Percentiles rank a stretch among this genome's conserved stretches.
Evolutionary conservation across 768 basidiomycete genomes (phyloP).

Genomic region (Termitomyces titanicus): DNA sequence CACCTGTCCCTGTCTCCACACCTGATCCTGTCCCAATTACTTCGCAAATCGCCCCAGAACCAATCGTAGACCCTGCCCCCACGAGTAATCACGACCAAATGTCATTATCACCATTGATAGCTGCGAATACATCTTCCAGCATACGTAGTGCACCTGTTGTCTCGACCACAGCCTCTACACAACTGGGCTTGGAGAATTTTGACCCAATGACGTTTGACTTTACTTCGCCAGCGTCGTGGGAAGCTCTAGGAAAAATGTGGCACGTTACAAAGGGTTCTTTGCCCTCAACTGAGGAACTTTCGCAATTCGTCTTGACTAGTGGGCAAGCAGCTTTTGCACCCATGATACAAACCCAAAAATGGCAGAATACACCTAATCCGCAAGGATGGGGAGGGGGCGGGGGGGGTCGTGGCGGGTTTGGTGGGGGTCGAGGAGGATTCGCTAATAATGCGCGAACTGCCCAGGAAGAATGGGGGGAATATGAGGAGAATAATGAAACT

Average conservation of each 20-base stretch:
- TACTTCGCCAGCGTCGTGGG: slow-evolving; percentile 73
- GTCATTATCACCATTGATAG: slow-evolving; percentile 45
- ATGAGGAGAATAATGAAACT: slow-evolving; percentile 34
- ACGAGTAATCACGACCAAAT: slow-evolving; percentile 44
- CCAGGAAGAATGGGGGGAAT: slow-evolving; percentile 31
- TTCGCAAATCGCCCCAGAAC: slow-evolving; percentile 20
- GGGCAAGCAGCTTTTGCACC: slow-evolving; percentile 22
- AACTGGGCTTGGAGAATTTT: slow-evolving; percentile 61
- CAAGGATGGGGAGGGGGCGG: slow-evolving; percentile 26
- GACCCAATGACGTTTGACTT: slow-evolving; percentile 72
- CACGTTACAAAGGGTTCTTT: slow-evolving; percentile 58
- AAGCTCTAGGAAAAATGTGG: slow-evolving; percentile 79
- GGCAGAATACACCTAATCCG: slow-evolving; percentile 12
- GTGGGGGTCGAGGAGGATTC: slow-evolving; percentile 37
- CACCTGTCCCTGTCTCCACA: slow-evolving; percentile 14
- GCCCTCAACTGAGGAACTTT: slow-evolving; percentile 73
- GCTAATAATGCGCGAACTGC: slow-evolving; percentile 48
- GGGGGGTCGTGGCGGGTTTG: slow-evolving; percentile 30
- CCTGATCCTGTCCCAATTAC: slow-evolving; percentile 5
- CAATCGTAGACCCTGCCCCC: slow-evolving; percentile 39
- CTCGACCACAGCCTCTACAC: slow-evolving; percentile 30
- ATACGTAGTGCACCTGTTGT: slow-evolving; percentile 37
- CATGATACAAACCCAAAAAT: slow-evolving; percentile 19
- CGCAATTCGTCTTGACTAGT: slow-evolving; percentile 62
- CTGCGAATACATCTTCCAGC: slow-evolving; percentile 56